Percentiles rank a stretch among this genome's conserved stretches.
phyloP scores from a whole-genome alignment of 441 rosid species.

The Populus tomentosa region DNA sequence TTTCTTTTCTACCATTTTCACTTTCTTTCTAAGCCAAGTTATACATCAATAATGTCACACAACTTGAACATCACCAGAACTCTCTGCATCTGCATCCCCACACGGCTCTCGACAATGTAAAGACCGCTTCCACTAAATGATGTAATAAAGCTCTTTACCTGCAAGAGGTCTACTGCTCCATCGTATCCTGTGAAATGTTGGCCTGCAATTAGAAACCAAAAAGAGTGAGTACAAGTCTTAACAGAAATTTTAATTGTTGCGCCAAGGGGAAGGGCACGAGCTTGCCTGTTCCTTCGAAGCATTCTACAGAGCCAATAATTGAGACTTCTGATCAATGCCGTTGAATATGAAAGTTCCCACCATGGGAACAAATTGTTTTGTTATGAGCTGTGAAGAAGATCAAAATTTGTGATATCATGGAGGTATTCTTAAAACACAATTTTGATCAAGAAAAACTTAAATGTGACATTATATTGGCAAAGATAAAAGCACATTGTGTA shows the following conservation, averaged over 20 bases:
- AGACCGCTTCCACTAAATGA: not conserved
- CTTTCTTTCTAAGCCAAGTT: too few species aligned
- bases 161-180: not conserved
- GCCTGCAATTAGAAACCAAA: not conserved
- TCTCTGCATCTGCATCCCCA: not conserved
- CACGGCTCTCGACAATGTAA: not conserved
- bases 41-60: too few species aligned
- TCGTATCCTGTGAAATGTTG: not conserved
- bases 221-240: not conserved
- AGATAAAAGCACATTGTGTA: not conserved
- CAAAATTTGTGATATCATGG: not conserved
- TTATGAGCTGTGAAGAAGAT: slow-evolving; percentile 60
- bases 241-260: not conserved
- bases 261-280: not conserved
- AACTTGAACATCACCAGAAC: too few species aligned
- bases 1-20: too few species aligned
- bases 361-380: slow-evolving; percentile 89
- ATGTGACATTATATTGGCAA: not conserved
- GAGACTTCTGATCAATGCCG: slow-evolving; percentile 94
- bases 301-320: slow-evolving; percentile 49
- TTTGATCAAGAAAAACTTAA: not conserved
- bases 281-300: slow-evolving; percentile 16
- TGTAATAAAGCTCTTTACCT: not conserved
- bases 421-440: not conserved
- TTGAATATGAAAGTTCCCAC: slow-evolving; percentile 77